phyloP scores from a whole-genome alignment of 257 asterid species.

The Solanum rostratum region DNA sequence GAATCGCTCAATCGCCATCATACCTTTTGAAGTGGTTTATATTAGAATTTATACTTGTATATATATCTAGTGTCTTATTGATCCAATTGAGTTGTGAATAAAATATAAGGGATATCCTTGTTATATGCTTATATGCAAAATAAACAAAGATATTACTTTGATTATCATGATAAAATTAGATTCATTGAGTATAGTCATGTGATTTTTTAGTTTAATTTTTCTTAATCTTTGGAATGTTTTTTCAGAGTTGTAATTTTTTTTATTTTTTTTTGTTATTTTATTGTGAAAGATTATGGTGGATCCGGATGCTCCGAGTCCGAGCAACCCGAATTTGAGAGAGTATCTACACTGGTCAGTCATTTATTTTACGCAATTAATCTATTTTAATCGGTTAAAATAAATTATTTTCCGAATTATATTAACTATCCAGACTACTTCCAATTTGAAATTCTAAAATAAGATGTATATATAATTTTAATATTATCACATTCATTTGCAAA shows the following conservation, averaged over 20 bases:
- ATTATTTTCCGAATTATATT: background rate
- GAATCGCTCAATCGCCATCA: background rate
- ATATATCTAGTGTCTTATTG: background rate
- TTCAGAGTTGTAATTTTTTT: background rate
- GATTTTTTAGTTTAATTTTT: background rate
- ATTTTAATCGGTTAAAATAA: background rate
- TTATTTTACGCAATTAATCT: background rate
- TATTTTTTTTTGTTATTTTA: background rate
- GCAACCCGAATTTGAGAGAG: background rate
- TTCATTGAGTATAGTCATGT: background rate
- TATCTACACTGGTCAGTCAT: background rate
- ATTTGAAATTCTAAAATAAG: background rate
- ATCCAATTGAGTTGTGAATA: background rate
- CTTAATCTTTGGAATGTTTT: background rate
- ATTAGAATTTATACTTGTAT: background rate
- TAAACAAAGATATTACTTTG: background rate
- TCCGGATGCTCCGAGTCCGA: background rate
- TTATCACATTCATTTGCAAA: background rate
- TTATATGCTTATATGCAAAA: background rate
- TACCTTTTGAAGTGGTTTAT: background rate
- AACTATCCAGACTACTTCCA: background rate
- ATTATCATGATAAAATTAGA: background rate
- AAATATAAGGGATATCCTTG: background rate
- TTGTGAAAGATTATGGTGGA: slow-evolving; percentile 24
- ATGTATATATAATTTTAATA: background rate